A percentile compares a stretch with the other conserved stretches of the same genome.
These are phyloP conservation scores for Claviceps lovelessii DNA, from an alignment of 2,329 filamentous ascomycete genomes.

Conservation along the genomic window DNA sequence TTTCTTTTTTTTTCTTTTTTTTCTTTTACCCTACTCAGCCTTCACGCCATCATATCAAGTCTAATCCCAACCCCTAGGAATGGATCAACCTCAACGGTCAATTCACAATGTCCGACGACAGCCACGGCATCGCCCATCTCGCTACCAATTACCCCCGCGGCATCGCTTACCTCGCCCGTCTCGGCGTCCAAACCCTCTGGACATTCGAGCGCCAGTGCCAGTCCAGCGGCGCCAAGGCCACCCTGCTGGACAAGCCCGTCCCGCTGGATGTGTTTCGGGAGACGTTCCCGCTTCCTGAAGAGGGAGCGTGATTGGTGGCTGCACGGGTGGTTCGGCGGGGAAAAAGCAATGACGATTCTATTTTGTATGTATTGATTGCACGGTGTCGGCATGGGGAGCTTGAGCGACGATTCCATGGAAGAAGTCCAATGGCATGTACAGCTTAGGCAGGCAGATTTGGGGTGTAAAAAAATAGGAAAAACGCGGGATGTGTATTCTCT, in stretches of 20 bases:
- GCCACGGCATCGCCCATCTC: constrained; percentile 75
- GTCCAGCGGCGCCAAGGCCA: constrained; percentile 17
- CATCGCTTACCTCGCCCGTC: constrained; percentile 52
- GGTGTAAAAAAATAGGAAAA: too few relatives aligned
- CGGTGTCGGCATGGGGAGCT: too few relatives aligned
- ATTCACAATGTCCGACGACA: constrained; percentile 91
- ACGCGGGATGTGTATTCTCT: too few relatives aligned
- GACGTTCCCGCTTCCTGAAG: constrained; percentile 10
- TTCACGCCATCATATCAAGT: too few relatives aligned
- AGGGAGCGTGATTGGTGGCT: background rate
- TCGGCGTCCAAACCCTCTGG: constrained; percentile 52
- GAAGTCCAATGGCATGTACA: too few relatives aligned
- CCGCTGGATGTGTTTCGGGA: constrained; percentile 25
- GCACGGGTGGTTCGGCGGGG: too few relatives aligned
- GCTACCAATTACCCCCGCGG: constrained; percentile 68
- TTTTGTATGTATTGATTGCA: too few relatives aligned
- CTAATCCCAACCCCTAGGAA: constrained; percentile 30
- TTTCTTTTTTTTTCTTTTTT: too few relatives aligned
- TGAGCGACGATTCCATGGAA: too few relatives aligned
- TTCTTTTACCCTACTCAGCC: too few relatives aligned
- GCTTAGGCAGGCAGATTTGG: too few relatives aligned
- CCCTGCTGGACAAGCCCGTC: constrained; percentile 29
- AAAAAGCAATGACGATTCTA: too few relatives aligned
- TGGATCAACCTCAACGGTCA: constrained; percentile 60
- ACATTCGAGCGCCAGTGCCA: constrained; percentile 28